Evolutionary conservation across 805 yeast genomes (phyloP), one percentile per base, ranked within the genome.

Genomic region (Blastobotrys parvus): DNA sequence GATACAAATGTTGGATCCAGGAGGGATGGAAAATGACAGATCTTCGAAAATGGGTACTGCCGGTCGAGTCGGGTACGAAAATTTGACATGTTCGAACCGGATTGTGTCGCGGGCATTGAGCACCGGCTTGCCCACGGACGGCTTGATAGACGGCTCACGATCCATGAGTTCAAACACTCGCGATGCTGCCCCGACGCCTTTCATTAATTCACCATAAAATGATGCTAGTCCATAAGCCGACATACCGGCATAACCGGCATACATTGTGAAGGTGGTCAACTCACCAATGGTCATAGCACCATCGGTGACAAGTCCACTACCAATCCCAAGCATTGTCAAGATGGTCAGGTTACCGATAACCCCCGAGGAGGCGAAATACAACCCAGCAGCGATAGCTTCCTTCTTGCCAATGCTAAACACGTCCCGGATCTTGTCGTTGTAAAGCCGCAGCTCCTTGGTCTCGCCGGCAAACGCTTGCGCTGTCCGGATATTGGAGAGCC

Each of bases 101-200:
- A 90, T 77, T 38, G 71, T 64, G 33, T 67, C 46, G 41, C 49
- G 32, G 46, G 54, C 42, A 61, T 60, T 62, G 35, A 57, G 45
- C 27, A 73, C 65, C 18, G 16, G 17, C 29, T 54, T 54, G 20
- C 97, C 97, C 18, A 68, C 57, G 1, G 82, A 73, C 2, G 89
- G 76, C 13, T 75, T 70, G 38, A 89, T 86, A 8, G 69, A 61
- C 0, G 97, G 94, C 50, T 78, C 70, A 61, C 87, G 71, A 47
- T 84, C 92, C 46, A 82, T 77, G 39, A 90, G 68, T 59, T 90
- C 97, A 67, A 90, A 89, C 20, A 90, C 75, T 46, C 97, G 70
- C 40, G 88, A 81, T 0, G 96, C 92, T 0, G 97, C 97, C 40
- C 97, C 97, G 5, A 89, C 84, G 44, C 97, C 97, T 65, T 90